Evolutionary conservation across 345 rosid species (phyloP), one percentile per base, ranked within the genome.

Genomic region (Eucalyptus polybractea): DNA sequence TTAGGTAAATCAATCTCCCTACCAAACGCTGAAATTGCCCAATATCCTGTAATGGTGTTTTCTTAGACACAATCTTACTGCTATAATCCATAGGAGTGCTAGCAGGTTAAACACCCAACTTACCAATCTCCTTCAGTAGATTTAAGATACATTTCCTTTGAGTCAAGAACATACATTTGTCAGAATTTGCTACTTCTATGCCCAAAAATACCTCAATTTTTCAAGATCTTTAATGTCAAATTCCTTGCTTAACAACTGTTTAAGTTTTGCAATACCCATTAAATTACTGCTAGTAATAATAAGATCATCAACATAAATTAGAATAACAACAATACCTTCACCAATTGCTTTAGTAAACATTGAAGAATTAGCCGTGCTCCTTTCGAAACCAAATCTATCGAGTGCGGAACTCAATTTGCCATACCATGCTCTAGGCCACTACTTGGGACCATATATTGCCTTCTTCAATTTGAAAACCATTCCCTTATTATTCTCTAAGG

Each of bases 321-420:
- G 16, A 60, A 60, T 60, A 60, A 60, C 67, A 60, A 25, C 2
- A 60, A 25, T 60, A 60, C 31, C 31, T 60, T 60, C 67, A 6
- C 67, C 8, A 60, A 25, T 6, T 60, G 15, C 14, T 27, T 60
- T 60, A 60, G 31, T 60, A 60, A 60, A 60, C 67, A 27, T 25
- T 5, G 4, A 60, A 60, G 7, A 60, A 60, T 27, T 6, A 27
- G 15, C 16, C 0, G 4, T 0, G 0, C 67, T 60, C n/a, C n/a
- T 27, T 60, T 60, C 27, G 31, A 27, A 60, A 60, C 15, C 31
- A 27, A 60, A 60, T 27, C 15, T 60, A 60, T 25, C 13, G 0
- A 60, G 67, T 60, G 67, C 2, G 3, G 47, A 80, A 44, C 47
- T 80, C 22, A 80, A n/a, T 44, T 44, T 33, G 6, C 15, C 86